Conservation (phyloP, 345 rosid genomes). For the Heritiera fomes region DNA sequence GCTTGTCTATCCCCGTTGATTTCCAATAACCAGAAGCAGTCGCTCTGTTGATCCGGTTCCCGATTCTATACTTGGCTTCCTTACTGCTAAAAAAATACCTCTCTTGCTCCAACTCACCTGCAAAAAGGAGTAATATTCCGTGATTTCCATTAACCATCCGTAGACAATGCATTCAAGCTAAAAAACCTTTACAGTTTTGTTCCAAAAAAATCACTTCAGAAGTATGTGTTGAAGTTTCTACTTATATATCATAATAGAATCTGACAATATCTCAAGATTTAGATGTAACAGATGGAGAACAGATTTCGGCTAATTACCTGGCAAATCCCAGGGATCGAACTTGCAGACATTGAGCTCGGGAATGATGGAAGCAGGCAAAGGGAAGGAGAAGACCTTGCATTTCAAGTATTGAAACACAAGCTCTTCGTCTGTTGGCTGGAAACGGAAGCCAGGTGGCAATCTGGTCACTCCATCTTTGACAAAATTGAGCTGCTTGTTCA, state of each 20-base stretch:
- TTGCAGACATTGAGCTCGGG: slow-evolving; percentile 63
- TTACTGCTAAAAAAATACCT: slow-evolving; percentile 73
- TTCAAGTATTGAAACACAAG: slow-evolving; percentile 68
- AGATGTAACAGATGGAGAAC: background rate
- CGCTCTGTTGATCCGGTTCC: slow-evolving; percentile 55
- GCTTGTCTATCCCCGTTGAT: slow-evolving; percentile 67
- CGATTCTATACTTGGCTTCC: slow-evolving; percentile 63
- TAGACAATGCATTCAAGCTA: background rate
- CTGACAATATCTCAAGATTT: too few species aligned
- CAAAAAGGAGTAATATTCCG: background rate
- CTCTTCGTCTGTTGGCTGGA: slow-evolving; percentile 76
- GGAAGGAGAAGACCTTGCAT: slow-evolving; percentile 52
- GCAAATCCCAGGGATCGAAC: slow-evolving; percentile 74
- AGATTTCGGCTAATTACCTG: slow-evolving; percentile 38
- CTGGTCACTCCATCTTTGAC: slow-evolving; percentile 44
- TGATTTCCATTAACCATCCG: too few species aligned
- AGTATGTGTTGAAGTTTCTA: too few species aligned
- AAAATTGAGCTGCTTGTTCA: slow-evolving; percentile 40
- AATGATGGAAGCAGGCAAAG: slow-evolving; percentile 60
- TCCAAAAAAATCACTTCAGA: too few species aligned
- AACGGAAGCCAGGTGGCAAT: slow-evolving; percentile 73
- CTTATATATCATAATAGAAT: too few species aligned
- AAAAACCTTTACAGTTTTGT: too few species aligned
- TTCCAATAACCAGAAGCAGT: slow-evolving; percentile 86
- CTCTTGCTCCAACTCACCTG: slow-evolving; percentile 62